Conservation (phyloP, 2,329 filamentous ascomycete species). For the Metarhizium brunneum region DNA sequence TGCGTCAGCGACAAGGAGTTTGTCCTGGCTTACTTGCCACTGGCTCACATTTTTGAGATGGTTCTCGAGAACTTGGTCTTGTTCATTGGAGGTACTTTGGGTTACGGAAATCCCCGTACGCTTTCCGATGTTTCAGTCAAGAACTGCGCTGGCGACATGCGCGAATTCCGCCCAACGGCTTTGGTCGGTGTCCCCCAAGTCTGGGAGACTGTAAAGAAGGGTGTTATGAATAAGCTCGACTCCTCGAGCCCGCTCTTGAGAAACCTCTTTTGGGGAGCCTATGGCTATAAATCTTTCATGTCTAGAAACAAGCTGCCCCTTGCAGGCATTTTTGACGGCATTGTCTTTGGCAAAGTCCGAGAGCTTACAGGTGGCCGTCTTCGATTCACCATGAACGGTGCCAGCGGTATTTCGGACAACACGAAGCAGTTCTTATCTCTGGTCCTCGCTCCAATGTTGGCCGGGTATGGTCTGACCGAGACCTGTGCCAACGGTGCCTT, state of each 20-base stretch:
- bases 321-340: slow-evolving; percentile 60
- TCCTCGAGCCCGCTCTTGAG: slow-evolving; percentile 58
- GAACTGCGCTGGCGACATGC: slow-evolving; percentile 90
- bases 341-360: slow-evolving; percentile 90
- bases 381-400: slow-evolving; percentile 88
- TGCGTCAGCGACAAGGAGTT: slow-evolving; percentile 70
- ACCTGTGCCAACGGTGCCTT: slow-evolving; percentile 78
- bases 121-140: slow-evolving; percentile 77
- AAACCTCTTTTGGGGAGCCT: slow-evolving; percentile 67
- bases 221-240: slow-evolving; percentile 73
- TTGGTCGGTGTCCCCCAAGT: slow-evolving; percentile 92
- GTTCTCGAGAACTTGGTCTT: slow-evolving; percentile 87
- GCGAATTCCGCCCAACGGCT: slow-evolving; percentile 80
- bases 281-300: slow-evolving; percentile 50
- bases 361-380: slow-evolving; percentile 81
- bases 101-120: slow-evolving; percentile 86
- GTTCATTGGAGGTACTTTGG: slow-evolving; percentile 84
- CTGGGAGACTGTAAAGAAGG: slow-evolving; percentile 97
- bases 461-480: slow-evolving; percentile 90
- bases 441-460: slow-evolving; percentile 88
- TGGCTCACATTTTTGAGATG: slow-evolving; percentile 94
- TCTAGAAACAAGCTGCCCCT: slow-evolving; percentile 53
- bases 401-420: slow-evolving; percentile 78
- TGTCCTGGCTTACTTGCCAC: slow-evolving; percentile 82
- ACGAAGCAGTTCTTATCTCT: slow-evolving; percentile 88